Evolutionary conservation across 108 stramenopile species (phyloP).

Genomic region (Conticribra guillardii): DNA sequence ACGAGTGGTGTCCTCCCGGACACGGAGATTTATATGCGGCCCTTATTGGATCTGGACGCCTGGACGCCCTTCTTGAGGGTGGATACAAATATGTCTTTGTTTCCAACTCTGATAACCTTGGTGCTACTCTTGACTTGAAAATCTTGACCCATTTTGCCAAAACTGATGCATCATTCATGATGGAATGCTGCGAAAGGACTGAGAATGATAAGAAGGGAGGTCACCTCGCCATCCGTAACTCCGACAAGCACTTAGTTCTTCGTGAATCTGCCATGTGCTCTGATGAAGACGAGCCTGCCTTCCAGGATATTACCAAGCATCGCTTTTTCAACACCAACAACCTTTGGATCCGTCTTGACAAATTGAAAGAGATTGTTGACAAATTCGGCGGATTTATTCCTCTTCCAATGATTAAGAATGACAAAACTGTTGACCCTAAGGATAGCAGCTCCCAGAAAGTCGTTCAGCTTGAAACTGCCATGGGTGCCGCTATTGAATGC

Average conservation of each 20-base stretch:
- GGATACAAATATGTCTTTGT: constrained; percentile 99
- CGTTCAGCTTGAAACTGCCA: constrained; percentile 98
- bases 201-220: constrained; percentile 99
- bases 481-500: constrained; percentile 99
- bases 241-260: constrained; percentile 92
- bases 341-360: constrained; percentile 97
- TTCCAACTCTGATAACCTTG: constrained; percentile 99
- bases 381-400: constrained; percentile 96
- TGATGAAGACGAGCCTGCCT: constrained; percentile 92
- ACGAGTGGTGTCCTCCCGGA: constrained; percentile 99
- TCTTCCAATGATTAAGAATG: constrained; percentile 98
- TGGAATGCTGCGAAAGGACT: constrained; percentile 98
- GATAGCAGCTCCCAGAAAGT: constrained; percentile 92
- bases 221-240: constrained; percentile 92
- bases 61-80: constrained; percentile 91
- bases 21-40: constrained; percentile 99
- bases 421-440: constrained; percentile 98
- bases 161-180: constrained; percentile 94
- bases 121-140: constrained; percentile 94
- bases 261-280: constrained; percentile 99
- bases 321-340: constrained; percentile 99
- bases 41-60: constrained; percentile 93
- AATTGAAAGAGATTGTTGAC: constrained; percentile 93
- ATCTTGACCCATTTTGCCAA: constrained; percentile 95
- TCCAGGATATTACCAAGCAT: constrained; percentile 97